Evolutionary conservation across 1,139 yeast species (phyloP).

Genomic region (Yamadazyma epiphylla): DNA sequence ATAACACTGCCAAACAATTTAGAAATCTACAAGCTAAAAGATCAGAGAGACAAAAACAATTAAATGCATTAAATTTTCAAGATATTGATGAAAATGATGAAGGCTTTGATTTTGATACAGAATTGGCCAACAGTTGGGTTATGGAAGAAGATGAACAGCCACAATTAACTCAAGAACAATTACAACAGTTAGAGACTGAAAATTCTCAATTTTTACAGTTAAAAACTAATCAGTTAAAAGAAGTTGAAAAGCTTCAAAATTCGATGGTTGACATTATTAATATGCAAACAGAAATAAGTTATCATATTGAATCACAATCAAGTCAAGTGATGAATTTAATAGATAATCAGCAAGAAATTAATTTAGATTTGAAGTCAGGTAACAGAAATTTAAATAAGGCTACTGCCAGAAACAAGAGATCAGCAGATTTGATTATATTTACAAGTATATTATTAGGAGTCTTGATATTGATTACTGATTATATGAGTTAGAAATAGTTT

Average conservation of each 20-base stretch:
- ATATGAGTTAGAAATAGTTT: conserved; percentile 30
- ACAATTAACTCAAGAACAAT: conserved; percentile 52
- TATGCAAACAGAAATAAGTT: conserved; percentile 71
- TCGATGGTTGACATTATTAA: conserved; percentile 79
- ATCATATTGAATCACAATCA: conserved; percentile 73
- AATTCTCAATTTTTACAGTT: conserved; percentile 61
- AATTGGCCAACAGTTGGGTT: conserved; percentile 7
- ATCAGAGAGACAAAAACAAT: conserved; percentile 36
- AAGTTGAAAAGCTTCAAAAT: conserved; percentile 66
- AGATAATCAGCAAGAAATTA: conserved; percentile 69
- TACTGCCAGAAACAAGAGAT: conserved; percentile 62
- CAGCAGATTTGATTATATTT: conserved; percentile 63
- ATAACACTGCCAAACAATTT: conserved; percentile 29
- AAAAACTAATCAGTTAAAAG: conserved; percentile 64
- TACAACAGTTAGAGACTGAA: conserved; percentile 68
- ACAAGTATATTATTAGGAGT: conserved; percentile 61
- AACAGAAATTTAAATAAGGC: conserved; percentile 72
- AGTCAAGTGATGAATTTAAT: conserved; percentile 65
- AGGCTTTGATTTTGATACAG: too few relatives aligned
- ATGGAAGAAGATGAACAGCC: conserved; percentile 6
- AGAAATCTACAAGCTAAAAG: conserved; percentile 43
- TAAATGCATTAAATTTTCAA: conserved; percentile 40
- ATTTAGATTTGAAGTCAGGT: conserved; percentile 67
- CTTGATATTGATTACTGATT: conserved; percentile 61
- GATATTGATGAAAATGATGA: conserved; percentile 36